Evolutionary conservation across 768 basidiomycete species (phyloP).

Genomic region (Lactarius vividus): DNA sequence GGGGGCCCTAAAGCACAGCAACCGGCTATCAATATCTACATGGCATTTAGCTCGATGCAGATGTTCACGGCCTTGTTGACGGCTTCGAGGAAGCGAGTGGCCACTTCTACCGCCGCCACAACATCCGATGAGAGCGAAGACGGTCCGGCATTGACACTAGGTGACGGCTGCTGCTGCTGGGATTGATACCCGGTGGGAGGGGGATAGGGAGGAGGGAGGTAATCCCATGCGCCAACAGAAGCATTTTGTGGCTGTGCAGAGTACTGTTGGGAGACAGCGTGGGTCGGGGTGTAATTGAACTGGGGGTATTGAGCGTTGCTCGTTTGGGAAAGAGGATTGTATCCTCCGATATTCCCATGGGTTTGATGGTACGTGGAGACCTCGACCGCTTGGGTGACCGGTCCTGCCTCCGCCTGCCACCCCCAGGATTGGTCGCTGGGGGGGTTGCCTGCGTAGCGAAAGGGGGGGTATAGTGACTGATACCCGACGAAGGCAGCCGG

Average conservation of each 20-base stretch:
- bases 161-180: neutral
- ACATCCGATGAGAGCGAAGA: neutral
- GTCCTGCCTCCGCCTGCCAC: neutral
- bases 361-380: neutral
- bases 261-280: neutral
- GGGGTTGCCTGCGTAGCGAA: neutral
- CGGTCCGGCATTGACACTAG: neutral
- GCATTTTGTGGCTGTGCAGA: neutral
- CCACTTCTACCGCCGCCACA: neutral
- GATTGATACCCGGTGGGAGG: neutral
- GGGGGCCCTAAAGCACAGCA: neutral
- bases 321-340: neutral
- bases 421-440: neutral
- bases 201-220: slow-evolving; percentile 6
- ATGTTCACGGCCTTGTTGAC: slow-evolving; percentile 14
- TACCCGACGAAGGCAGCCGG: neutral
- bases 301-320: neutral
- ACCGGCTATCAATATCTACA: neutral
- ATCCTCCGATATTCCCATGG: neutral
- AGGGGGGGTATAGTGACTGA: neutral
- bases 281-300: no score
- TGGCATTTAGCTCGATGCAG: slow-evolving; percentile 9
- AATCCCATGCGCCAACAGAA: neutral
- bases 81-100: slow-evolving; percentile 16
- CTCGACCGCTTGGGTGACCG: neutral